Evolutionary conservation across 2,329 filamentous ascomycete genomes (phyloP).

Genomic region (Rachicladosporium sp.): DNA sequence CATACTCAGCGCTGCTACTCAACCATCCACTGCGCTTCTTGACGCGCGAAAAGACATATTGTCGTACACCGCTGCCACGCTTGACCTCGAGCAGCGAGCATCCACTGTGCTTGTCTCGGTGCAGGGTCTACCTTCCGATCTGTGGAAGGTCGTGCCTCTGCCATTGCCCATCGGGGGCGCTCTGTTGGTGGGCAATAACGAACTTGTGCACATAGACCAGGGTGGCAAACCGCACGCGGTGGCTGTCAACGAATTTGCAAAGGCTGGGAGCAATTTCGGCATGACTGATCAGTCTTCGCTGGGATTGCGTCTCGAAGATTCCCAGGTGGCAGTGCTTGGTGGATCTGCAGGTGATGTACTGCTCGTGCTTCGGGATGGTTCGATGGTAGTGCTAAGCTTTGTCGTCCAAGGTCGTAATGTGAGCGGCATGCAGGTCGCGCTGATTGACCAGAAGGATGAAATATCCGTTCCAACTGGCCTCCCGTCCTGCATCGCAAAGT

Average conservation of each 20-base stretch:
- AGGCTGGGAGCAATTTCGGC: slow-evolving; percentile 67
- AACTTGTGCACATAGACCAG: slow-evolving; percentile 91
- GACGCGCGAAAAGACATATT: slow-evolving; percentile 71
- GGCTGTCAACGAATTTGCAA: slow-evolving; percentile 82
- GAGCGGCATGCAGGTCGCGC: slow-evolving; percentile 65
- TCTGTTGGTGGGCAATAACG: slow-evolving; percentile 77
- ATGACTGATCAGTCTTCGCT: slow-evolving; percentile 78
- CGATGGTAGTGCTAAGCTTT: slow-evolving; percentile 65
- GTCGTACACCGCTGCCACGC: slow-evolving; percentile 85
- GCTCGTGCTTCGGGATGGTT: slow-evolving; percentile 63
- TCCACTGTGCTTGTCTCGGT: slow-evolving; percentile 89
- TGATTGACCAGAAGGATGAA: slow-evolving; percentile 50
- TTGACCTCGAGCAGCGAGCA: slow-evolving; percentile 84
- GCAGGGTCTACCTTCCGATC: slow-evolving; percentile 70
- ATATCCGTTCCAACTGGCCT: slow-evolving; percentile 49
- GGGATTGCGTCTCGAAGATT: slow-evolving; percentile 67
- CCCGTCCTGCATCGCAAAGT: slow-evolving; percentile 58
- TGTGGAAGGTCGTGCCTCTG: slow-evolving; percentile 70
- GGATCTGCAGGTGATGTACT: slow-evolving; percentile 70
- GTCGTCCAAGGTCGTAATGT: slow-evolving; percentile 83
- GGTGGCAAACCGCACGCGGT: slow-evolving; percentile 87
- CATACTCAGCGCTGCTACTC: slow-evolving; percentile 67
- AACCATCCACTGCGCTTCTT: slow-evolving; percentile 60
- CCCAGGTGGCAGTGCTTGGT: slow-evolving; percentile 63
- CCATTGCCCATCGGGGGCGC: slow-evolving; percentile 81